A percentile compares a stretch with the other conserved stretches of the same genome.
These are phyloP conservation scores for Phytopythium chamaehyphon DNA, from an alignment of 352 stramenopile species.

Conservation along the genomic window DNA sequence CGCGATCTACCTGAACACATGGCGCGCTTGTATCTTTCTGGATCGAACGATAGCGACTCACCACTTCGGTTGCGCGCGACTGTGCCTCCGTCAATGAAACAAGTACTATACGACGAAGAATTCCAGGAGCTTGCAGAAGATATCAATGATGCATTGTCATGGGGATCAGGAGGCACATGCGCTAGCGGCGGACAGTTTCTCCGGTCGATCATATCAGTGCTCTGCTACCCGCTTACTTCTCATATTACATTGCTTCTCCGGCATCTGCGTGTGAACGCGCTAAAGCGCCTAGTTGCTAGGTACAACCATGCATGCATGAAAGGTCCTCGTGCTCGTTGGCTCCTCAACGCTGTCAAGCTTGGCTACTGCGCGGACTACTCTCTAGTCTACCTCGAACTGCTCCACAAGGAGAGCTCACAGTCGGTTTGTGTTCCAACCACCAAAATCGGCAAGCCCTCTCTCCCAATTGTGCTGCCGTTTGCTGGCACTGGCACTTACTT, in stretches of 20 bases:
- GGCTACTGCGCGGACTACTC: constrained; percentile 79
- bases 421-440: constrained; percentile 68
- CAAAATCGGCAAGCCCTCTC: constrained; percentile 64
- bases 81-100: constrained; percentile 48
- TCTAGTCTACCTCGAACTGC: constrained; percentile 71
- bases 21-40: constrained; percentile 67
- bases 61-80: constrained; percentile 57
- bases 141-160: constrained; percentile 60
- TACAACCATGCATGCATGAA: constrained; percentile 87
- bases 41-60: constrained; percentile 57
- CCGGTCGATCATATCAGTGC: constrained; percentile 47
- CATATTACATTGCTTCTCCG: constrained; percentile 63
- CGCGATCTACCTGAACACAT: constrained; percentile 81
- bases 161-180: constrained; percentile 31
- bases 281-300: constrained; percentile 70
- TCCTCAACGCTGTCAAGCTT: constrained; percentile 77
- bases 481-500: constrained; percentile 75
- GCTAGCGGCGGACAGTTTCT: constrained; percentile 60
- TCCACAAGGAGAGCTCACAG: constrained; percentile 71
- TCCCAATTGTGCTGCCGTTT: constrained; percentile 75
- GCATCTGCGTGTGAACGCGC: constrained; percentile 66
- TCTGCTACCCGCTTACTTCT: constrained; percentile 71
- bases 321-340: constrained; percentile 49
- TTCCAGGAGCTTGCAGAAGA: constrained; percentile 59
- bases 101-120: constrained; percentile 64